A percentile compares a stretch with the other conserved stretches of the same genome.
Evolutionary conservation across 140 eudicot genomes (phyloP).

Genomic region (Bidens hawaiensis): DNA sequence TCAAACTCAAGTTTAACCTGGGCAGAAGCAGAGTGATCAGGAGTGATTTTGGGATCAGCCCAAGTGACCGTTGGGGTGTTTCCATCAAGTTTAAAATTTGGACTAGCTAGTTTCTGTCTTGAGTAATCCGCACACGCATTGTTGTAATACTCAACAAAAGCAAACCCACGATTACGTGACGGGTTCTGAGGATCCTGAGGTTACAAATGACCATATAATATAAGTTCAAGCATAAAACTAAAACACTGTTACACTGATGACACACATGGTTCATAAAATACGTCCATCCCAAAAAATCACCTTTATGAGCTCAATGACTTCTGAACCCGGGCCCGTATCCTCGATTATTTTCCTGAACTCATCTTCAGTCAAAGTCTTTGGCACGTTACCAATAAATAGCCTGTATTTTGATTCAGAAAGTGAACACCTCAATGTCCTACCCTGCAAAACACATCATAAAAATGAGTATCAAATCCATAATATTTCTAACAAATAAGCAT

Average conservation of each 20-base stretch:
- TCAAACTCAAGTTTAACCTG: slow-evolving; percentile 50
- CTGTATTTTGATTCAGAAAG: slow-evolving; percentile 85
- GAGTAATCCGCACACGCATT: slow-evolving; percentile 98
- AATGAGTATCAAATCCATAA: not conserved
- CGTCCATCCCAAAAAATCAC: slow-evolving; percentile 28
- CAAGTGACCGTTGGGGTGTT: slow-evolving; percentile 91
- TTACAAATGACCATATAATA: slow-evolving; percentile 9
- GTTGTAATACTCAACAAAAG: slow-evolving; percentile 94
- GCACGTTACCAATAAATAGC: slow-evolving; percentile 80
- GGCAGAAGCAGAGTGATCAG: slow-evolving; percentile 80
- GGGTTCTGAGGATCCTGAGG: slow-evolving; percentile 84
- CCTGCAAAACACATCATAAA: slow-evolving; percentile 38
- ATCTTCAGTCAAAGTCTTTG: slow-evolving; percentile 76
- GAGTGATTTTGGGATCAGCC: slow-evolving; percentile 93
- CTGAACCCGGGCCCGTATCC: slow-evolving; percentile 93
- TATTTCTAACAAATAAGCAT: not conserved
- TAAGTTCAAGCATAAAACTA: no score
- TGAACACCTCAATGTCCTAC: slow-evolving; percentile 78
- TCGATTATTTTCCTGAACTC: slow-evolving; percentile 77
- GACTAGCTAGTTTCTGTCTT: slow-evolving; percentile 69
- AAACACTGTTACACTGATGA: not conserved
- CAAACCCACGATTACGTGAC: slow-evolving; percentile 92
- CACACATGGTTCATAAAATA: not conserved
- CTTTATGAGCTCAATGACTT: slow-evolving; percentile 88
- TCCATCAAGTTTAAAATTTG: slow-evolving; percentile 81